phyloP scores from a whole-genome alignment of 2,329 filamentous ascomycete species.

The Colletotrichum sp. region DNA sequence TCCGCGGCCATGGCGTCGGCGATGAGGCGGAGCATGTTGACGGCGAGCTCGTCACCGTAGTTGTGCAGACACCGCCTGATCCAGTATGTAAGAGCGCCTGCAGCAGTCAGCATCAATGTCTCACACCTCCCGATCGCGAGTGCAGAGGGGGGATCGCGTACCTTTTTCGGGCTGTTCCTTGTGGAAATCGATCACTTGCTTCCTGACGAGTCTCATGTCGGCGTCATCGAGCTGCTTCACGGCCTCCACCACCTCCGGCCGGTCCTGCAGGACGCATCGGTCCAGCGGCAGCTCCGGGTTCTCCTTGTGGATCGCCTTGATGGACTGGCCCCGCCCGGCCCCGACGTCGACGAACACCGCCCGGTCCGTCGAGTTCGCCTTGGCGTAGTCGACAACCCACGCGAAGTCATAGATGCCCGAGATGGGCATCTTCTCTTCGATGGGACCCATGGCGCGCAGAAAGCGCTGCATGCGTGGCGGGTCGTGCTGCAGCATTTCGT shows the following conservation, averaged over 20 bases:
- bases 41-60: conserved; percentile 35
- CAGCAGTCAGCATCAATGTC: background rate
- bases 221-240: conserved; percentile 22
- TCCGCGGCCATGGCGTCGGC: conserved; percentile 33
- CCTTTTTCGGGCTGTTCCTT: conserved; percentile 25
- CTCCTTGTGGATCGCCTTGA: conserved; percentile 29
- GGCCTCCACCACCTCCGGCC: conserved; percentile 31
- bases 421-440: conserved; percentile 28
- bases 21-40: conserved; percentile 34
- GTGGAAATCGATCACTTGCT: conserved; percentile 33
- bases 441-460: conserved; percentile 33
- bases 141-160: background rate
- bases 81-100: conserved; percentile 40
- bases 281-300: conserved; percentile 27
- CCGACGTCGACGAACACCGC: conserved; percentile 37
- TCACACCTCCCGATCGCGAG: background rate
- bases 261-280: conserved; percentile 36
- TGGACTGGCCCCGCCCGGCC: conserved; percentile 31
- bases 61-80: conserved; percentile 43
- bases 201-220: conserved; percentile 17
- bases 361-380: conserved; percentile 7
- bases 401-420: conserved; percentile 34
- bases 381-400: conserved; percentile 27
- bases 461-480: conserved; percentile 30
- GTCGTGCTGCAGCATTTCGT: conserved; percentile 32